Conservation (phyloP, 2,329 filamentous ascomycete genomes). For the Penicillium janthinellum region DNA sequence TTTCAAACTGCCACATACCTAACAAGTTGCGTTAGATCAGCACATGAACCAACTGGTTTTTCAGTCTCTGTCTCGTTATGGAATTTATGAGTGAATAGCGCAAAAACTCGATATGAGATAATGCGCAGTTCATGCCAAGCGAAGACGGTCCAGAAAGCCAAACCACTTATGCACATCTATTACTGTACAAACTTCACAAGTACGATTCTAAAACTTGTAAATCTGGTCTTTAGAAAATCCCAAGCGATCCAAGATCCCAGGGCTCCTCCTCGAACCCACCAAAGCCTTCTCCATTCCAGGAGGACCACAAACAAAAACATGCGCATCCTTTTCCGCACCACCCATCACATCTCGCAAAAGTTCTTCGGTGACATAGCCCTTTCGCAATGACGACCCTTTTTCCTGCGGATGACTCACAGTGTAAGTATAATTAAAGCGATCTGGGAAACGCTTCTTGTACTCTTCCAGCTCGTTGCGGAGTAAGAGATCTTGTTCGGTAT, state of each 20-base stretch:
- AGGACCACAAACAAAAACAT: slow-evolving; percentile 71
- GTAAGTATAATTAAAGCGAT: slow-evolving; percentile 60
- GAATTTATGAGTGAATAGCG: too few species aligned
- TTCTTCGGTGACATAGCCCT: slow-evolving; percentile 61
- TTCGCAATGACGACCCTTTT: slow-evolving; percentile 47
- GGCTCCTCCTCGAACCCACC: slow-evolving; percentile 32
- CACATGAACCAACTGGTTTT: too few species aligned
- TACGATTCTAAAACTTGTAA: slow-evolving; percentile 54
- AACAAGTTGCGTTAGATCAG: too few species aligned
- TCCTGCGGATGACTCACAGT: slow-evolving; percentile 52
- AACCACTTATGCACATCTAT: background rate
- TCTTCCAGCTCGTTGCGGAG: slow-evolving; percentile 58
- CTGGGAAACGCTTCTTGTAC: slow-evolving; percentile 54
- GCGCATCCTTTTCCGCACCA: slow-evolving; percentile 47
- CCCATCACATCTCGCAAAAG: slow-evolving; percentile 56
- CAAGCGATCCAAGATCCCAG: slow-evolving; percentile 58
- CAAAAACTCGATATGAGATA: background rate
- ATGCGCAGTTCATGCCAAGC: background rate
- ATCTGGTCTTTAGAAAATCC: slow-evolving; percentile 62
- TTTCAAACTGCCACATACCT: too few species aligned
- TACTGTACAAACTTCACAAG: background rate
- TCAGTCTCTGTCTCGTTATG: too few species aligned
- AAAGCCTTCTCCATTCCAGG: slow-evolving; percentile 62
- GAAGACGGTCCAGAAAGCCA: background rate
- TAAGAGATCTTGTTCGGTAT: slow-evolving; percentile 64